Percentiles rank a stretch among this genome's conserved stretches.
Evolutionary conservation across 306 rosid genomes (phyloP).

Genomic region (Cicer cuneatum): DNA sequence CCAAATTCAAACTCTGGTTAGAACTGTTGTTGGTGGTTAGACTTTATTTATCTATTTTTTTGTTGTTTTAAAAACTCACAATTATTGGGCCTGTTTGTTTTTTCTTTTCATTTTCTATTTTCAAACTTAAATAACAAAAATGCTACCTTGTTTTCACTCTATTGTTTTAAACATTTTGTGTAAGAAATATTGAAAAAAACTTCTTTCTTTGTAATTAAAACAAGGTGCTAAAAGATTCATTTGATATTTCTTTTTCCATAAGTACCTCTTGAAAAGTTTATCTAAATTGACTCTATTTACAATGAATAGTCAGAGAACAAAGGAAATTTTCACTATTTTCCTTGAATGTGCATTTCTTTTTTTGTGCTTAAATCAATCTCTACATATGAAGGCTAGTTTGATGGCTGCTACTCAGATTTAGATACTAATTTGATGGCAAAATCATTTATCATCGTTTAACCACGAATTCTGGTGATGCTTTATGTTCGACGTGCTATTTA

Average conservation of each 20-base stretch:
- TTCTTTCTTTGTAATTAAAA: no score
- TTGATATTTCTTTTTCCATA: background rate
- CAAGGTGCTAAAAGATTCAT: background rate
- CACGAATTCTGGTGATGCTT: background rate
- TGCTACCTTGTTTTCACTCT: background rate
- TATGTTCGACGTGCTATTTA: background rate
- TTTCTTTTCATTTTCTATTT: background rate
- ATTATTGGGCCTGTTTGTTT: background rate
- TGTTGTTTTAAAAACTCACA: no score
- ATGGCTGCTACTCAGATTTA: background rate
- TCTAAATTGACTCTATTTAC: background rate
- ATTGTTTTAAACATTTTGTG: background rate
- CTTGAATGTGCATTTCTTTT: background rate
- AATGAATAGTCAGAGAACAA: no score
- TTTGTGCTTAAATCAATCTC: no score
- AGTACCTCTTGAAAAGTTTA: background rate
- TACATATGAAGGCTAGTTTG: background rate
- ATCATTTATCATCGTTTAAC: background rate
- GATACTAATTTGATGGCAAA: constrained; percentile 11
- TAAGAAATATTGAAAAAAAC: background rate
- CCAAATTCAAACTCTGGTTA: no score
- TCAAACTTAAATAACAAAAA: background rate
- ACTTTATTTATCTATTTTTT: no score
- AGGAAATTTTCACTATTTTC: background rate
- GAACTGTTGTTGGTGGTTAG: no score